These are phyloP conservation scores for Ophiostoma ulmi DNA, from an alignment of 2,329 filamentous ascomycete genomes.

Conservation along the genomic window DNA sequence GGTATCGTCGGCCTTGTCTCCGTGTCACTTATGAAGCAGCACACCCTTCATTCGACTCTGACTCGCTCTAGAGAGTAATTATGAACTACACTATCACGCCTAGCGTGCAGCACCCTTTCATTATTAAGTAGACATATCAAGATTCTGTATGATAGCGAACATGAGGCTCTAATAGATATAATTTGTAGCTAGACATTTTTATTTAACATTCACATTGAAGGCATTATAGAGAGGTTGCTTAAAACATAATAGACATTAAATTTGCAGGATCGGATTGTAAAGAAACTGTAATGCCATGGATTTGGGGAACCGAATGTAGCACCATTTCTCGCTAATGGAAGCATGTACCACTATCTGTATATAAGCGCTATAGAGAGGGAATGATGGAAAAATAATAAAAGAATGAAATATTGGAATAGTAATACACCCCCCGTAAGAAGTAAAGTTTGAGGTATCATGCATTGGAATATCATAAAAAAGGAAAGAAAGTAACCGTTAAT, in stretches of 20 bases:
- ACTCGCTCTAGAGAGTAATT: conserved; percentile 33
- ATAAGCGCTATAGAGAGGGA: background rate
- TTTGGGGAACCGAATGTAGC: background rate
- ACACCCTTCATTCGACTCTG: conserved; percentile 69
- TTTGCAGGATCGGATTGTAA: background rate
- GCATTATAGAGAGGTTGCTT: background rate
- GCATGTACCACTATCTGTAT: background rate
- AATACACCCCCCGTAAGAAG: background rate
- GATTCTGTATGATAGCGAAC: background rate
- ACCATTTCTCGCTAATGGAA: background rate
- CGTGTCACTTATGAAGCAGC: conserved; percentile 68
- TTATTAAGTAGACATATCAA: background rate
- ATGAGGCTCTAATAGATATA: background rate
- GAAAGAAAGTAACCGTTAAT: background rate
- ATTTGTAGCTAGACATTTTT: background rate
- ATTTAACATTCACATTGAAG: background rate
- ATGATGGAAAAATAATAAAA: background rate
- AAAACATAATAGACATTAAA: background rate
- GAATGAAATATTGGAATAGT: background rate
- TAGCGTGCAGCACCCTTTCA: background rate
- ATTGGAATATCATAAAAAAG: background rate
- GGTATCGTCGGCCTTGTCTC: conserved; percentile 55
- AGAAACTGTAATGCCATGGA: background rate
- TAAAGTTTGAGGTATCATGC: background rate
- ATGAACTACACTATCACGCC: background rate